These are phyloP conservation scores for Mrakia hoshinonis DNA, from an alignment of 768 basidiomycete species.

Conservation along the genomic window DNA sequence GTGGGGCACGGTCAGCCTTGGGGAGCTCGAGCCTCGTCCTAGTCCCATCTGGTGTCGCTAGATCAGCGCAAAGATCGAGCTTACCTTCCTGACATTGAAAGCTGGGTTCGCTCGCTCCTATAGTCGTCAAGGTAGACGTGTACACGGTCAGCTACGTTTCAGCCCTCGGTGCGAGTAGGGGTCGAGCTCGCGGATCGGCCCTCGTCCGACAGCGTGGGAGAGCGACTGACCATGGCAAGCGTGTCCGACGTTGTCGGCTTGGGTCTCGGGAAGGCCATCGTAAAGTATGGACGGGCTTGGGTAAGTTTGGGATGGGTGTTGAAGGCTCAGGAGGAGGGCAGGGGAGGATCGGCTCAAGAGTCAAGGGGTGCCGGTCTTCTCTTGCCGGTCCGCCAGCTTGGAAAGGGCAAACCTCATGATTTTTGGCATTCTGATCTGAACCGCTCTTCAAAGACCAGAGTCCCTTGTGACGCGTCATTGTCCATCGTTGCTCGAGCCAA, in stretches of 20 bases:
- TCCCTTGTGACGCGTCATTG: no score
- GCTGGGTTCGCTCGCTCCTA: slow-evolving; percentile 28
- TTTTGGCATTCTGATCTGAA: no score
- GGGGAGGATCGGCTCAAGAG: neutral
- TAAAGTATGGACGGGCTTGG: neutral
- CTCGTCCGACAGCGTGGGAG: neutral
- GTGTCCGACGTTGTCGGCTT: slow-evolving; percentile 29
- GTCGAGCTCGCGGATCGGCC: neutral
- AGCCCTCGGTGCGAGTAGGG: neutral
- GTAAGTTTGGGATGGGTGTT: neutral
- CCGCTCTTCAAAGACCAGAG: no score
- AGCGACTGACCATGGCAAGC: slow-evolving; percentile 17
- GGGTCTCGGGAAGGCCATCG: slow-evolving; percentile 29
- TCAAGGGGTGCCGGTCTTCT: no score
- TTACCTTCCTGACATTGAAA: slow-evolving; percentile 25
- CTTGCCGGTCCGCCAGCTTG: no score
- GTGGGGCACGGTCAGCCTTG: neutral
- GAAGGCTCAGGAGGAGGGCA: neutral
- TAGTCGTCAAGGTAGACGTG: neutral
- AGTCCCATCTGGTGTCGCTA: neutral
- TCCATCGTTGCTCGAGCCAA: no score
- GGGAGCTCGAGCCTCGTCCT: neutral
- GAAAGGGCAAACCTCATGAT: no score
- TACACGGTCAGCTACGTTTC: neutral
- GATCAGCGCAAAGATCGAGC: neutral